Conservation (phyloP, 23 red algal species). For the Agarophyton chilense region DNA sequence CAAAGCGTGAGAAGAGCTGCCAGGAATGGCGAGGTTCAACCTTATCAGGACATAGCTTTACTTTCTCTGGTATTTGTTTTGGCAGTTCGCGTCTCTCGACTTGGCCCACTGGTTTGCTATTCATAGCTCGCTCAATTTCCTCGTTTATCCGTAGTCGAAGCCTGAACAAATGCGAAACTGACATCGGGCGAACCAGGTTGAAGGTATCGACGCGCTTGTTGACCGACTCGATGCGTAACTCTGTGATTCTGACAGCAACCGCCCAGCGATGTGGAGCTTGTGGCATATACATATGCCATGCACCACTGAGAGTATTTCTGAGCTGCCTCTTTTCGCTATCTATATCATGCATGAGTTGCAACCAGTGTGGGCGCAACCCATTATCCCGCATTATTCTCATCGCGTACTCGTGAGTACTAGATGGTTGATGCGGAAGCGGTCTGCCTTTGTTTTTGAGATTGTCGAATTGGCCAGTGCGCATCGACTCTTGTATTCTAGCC, state of each 20-base stretch:
- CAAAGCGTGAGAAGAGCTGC: conserved; percentile 61
- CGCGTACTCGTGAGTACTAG: conserved; percentile 42
- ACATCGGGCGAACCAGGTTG: conserved; percentile 51
- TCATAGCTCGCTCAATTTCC: conserved; percentile 51
- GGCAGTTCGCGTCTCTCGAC: neutral
- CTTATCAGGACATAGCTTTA: neutral
- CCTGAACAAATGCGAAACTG: conserved; percentile 57
- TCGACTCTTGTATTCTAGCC: conserved; percentile 56
- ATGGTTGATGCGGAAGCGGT: conserved; percentile 44
- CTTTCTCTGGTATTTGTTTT: neutral
- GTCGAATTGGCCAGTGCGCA: conserved; percentile 63
- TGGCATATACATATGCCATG: conserved; percentile 65
- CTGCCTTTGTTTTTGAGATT: conserved; percentile 71
- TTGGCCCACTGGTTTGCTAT: conserved; percentile 5
- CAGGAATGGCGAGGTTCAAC: conserved; percentile 43
- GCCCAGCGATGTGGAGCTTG: conserved; percentile 47
- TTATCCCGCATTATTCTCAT: conserved; percentile 71
- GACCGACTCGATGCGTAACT: conserved; percentile 36
- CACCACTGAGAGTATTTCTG: conserved; percentile 5
- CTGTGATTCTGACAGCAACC: conserved; percentile 17
- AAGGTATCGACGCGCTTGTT: conserved; percentile 64
- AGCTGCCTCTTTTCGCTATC: conserved; percentile 52
- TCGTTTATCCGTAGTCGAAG: conserved; percentile 51
- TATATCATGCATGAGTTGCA: conserved; percentile 75
- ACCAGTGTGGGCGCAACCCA: conserved; percentile 58